Conservation (phyloP, 148 eudicot species). For the Cornus kousa region DNA sequence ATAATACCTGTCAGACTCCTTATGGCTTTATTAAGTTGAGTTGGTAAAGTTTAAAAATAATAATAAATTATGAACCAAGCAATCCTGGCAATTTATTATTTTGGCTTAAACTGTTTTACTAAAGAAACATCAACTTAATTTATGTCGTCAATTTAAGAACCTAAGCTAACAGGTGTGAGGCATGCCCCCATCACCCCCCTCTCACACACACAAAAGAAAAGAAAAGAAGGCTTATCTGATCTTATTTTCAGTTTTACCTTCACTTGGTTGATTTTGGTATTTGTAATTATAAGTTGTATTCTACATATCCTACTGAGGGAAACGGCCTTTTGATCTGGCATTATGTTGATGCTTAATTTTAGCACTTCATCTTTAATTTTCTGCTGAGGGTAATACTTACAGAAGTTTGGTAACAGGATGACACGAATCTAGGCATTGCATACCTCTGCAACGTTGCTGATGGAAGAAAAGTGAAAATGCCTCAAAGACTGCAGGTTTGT, state of each 20-base stretch:
- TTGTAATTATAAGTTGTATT: not conserved
- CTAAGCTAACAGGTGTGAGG: too few relatives aligned
- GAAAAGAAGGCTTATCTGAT: not conserved
- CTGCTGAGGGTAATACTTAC: not conserved
- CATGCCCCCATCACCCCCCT: too few relatives aligned
- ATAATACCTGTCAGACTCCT: too few relatives aligned
- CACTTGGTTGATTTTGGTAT: not conserved
- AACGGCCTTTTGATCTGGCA: not conserved
- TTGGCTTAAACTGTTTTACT: too few relatives aligned
- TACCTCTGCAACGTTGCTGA: slow-evolving; percentile 59
- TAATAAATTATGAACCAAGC: too few relatives aligned
- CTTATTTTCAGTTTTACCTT: not conserved
- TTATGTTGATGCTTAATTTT: too few relatives aligned
- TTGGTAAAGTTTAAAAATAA: too few relatives aligned
- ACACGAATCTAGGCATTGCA: slow-evolving; percentile 58
- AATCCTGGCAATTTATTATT: too few relatives aligned
- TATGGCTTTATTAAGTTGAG: too few relatives aligned
- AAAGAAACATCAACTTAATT: too few relatives aligned
- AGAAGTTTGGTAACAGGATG: slow-evolving; percentile 33
- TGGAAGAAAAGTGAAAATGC: slow-evolving; percentile 43
- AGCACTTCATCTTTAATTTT: not conserved
- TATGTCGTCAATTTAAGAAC: too few relatives aligned
- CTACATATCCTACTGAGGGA: not conserved
- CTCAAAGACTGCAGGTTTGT: slow-evolving; percentile 38
- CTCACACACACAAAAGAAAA: too few relatives aligned